phyloP scores from a whole-genome alignment of 768 basidiomycete species.

The Coprinopsis cinerea region DNA sequence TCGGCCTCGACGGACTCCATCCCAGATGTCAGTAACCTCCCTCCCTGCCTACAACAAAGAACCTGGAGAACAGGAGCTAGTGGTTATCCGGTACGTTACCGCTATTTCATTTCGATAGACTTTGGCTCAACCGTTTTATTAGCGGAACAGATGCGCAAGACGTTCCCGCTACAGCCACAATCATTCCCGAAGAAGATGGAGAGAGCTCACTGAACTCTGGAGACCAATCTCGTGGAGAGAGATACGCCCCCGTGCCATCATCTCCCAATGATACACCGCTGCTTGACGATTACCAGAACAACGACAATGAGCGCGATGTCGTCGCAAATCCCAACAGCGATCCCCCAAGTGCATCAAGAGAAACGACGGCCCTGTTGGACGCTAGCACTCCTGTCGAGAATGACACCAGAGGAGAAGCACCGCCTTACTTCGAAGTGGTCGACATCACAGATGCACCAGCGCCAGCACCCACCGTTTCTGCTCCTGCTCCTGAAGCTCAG shows the following conservation, averaged over 20 bases:
- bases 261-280: conserved; percentile 38
- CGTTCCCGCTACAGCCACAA: conserved; percentile 35
- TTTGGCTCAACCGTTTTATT: not conserved
- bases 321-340: conserved; percentile 16
- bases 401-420: conserved; percentile 56
- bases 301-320: conserved; percentile 17
- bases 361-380: conserved; percentile 23
- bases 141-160: conserved; percentile 57
- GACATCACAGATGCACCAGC: conserved; percentile 10
- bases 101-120: not conserved
- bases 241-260: conserved; percentile 34
- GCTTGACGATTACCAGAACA: conserved; percentile 26
- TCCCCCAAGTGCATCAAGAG: conserved; percentile 29
- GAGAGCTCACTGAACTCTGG: conserved; percentile 25
- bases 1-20: conserved; percentile 58
- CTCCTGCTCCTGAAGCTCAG: not conserved
- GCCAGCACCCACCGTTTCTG: not conserved
- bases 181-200: conserved; percentile 32
- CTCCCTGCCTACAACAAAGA: conserved; percentile 80
- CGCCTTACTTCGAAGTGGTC: conserved; percentile 61
- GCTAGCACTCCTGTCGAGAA: conserved; percentile 19
- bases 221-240: conserved; percentile 16
- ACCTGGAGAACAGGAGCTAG: conserved; percentile 77
- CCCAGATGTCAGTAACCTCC: conserved; percentile 74
- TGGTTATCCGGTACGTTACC: conserved; percentile 45